phyloP scores from a whole-genome alignment of 2,329 filamentous ascomycete species.

The Hyphodiscus sp. region DNA sequence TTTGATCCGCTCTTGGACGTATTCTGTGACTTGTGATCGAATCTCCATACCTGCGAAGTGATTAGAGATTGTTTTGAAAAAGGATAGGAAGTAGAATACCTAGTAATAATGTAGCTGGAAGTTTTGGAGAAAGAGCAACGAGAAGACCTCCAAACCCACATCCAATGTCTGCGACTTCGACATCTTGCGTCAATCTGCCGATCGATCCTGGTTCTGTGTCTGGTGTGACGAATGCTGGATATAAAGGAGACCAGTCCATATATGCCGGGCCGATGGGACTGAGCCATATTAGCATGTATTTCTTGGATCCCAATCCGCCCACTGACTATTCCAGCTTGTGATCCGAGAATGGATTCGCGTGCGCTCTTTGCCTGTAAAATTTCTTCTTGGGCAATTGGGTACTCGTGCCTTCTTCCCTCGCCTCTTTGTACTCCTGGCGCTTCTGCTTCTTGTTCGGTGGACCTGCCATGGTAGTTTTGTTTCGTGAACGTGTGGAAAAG shows the following conservation, averaged over 20 bases:
- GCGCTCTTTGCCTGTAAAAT: constrained; percentile 92
- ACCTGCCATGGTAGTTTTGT: constrained; percentile 32
- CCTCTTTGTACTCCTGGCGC: constrained; percentile 58
- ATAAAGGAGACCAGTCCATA: constrained; percentile 90
- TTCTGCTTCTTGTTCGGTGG: constrained; percentile 54
- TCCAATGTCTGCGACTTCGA: constrained; percentile 93
- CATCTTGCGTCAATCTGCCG: constrained; percentile 52
- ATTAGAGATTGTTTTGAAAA: constrained; percentile 5
- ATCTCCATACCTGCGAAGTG: constrained; percentile 72
- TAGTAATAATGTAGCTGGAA: constrained; percentile 77
- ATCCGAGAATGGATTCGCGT: constrained; percentile 97
- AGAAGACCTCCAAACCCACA: constrained; percentile 92
- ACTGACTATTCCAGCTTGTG: constrained; percentile 82
- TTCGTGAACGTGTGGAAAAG: constrained; percentile 1
- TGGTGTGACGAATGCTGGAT: constrained; percentile 60
- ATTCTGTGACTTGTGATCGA: constrained; percentile 81
- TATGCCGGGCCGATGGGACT: constrained; percentile 72
- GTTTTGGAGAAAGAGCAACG: constrained; percentile 72
- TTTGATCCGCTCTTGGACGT: constrained; percentile 79
- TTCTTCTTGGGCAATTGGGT: constrained; percentile 74
- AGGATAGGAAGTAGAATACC: constrained; percentile 44
- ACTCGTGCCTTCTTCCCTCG: constrained; percentile 39
- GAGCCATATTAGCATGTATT: constrained; percentile 9
- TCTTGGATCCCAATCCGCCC: not conserved
- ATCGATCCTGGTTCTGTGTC: constrained; percentile 19